These are phyloP conservation scores for Tolypocladium ovalisporum DNA, from an alignment of 2,329 filamentous ascomycete genomes.

Conservation along the genomic window DNA sequence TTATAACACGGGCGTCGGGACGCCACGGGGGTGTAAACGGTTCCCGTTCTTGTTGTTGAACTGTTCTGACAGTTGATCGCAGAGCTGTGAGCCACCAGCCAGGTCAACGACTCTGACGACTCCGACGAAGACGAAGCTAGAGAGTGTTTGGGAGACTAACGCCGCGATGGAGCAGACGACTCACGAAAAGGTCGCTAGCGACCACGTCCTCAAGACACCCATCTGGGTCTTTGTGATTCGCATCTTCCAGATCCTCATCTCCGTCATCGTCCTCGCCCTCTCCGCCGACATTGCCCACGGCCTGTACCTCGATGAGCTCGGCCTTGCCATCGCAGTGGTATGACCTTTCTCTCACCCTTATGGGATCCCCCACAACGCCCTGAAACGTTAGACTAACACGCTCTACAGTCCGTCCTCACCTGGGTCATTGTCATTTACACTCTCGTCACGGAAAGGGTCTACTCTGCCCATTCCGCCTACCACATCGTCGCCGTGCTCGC, in stretches of 20 bases:
- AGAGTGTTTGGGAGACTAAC: neutral
- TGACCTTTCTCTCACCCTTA: constrained; percentile 6
- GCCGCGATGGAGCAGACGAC: constrained; percentile 10
- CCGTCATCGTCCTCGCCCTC: constrained; percentile 31
- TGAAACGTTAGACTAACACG: constrained; percentile 2
- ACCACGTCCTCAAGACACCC: constrained; percentile 28
- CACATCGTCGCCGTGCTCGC: constrained; percentile 32
- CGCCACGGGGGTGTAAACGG: neutral
- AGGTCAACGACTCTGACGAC: neutral
- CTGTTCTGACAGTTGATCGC: neutral
- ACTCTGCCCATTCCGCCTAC: constrained; percentile 23
- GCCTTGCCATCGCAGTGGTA: constrained; percentile 30
- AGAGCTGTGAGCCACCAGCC: neutral
- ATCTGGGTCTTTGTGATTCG: constrained; percentile 31
- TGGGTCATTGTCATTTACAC: constrained; percentile 32
- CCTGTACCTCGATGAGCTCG: constrained; percentile 25
- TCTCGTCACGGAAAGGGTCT: constrained; percentile 28
- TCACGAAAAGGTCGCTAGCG: constrained; percentile 3
- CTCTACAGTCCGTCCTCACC: constrained; percentile 29
- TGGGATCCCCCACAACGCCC: too few relatives aligned
- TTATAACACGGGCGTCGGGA: neutral
- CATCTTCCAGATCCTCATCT: constrained; percentile 28
- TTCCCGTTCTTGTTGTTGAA: too few relatives aligned
- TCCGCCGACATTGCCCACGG: constrained; percentile 29
- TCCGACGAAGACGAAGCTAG: neutral